These are phyloP conservation scores for Pyrenophora seminiperda DNA, from an alignment of 2,329 filamentous ascomycete species.

Conservation along the genomic window DNA sequence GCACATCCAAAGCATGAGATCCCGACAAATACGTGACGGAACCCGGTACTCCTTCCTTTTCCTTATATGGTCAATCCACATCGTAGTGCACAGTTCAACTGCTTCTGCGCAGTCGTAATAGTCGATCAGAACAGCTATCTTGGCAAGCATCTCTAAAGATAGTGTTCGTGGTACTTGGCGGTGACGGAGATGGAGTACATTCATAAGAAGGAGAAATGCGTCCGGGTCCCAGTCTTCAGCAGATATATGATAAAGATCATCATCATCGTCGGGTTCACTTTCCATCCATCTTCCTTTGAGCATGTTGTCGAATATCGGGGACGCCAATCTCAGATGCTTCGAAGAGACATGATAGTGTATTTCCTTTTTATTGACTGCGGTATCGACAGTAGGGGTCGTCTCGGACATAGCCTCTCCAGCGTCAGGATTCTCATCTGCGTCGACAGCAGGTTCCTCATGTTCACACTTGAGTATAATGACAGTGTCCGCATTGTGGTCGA, in stretches of 20 bases:
- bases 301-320: no score
- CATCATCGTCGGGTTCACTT: background rate
- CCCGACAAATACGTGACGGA: conserved; percentile 17
- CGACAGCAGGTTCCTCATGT: no score
- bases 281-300: no score
- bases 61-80: conserved; percentile 48
- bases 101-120: conserved; percentile 52
- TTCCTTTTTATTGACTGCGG: no score
- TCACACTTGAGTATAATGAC: no score
- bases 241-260: conserved; percentile 9
- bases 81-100: conserved; percentile 50
- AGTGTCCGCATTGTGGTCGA: no score
- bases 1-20: conserved; percentile 33
- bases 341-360: no score
- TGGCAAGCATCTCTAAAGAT: conserved; percentile 51
- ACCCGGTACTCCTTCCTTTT: background rate
- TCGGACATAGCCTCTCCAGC: no score
- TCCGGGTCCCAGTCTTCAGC: conserved; percentile 39
- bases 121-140: conserved; percentile 53
- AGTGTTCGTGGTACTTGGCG: conserved; percentile 49
- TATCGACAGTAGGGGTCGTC: no score
- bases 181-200: conserved; percentile 53
- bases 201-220: conserved; percentile 52
- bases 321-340: no score
- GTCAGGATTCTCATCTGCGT: no score